A percentile compares a stretch with the other conserved stretches of the same genome.
phyloP scores from a whole-genome alignment of 345 rosid genomes.

The Camelina neglecta region DNA sequence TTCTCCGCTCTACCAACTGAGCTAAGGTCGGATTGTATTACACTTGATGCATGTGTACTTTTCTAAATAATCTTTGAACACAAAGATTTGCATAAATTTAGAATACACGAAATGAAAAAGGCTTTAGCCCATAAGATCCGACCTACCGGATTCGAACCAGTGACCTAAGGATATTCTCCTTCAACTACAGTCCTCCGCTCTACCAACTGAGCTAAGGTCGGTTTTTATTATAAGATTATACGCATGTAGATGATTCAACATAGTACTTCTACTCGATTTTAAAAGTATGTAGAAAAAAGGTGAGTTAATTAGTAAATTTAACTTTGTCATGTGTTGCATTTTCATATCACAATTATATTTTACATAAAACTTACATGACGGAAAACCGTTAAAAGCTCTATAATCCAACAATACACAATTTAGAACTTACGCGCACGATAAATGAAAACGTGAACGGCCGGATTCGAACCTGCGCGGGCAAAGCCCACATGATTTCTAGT shows the following conservation, averaged over 20 bases:
- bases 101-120: too few species aligned
- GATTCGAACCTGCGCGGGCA: constrained; percentile 93
- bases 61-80: too few species aligned
- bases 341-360: too few species aligned
- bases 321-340: too few species aligned
- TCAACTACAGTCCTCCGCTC: constrained; percentile 95
- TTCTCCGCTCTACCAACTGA: constrained; percentile 99
- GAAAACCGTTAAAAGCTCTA: too few species aligned
- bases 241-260: not conserved
- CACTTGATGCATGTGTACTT: not conserved
- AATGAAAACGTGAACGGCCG: constrained; percentile 54
- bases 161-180: constrained; percentile 55
- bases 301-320: too few species aligned
- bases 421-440: too few species aligned
- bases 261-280: too few species aligned
- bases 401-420: too few species aligned
- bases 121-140: not conserved
- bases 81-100: not conserved
- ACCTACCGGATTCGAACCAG: constrained; percentile 64
- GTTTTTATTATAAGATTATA: not conserved
- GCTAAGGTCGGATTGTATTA: constrained; percentile 70
- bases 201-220: constrained; percentile 95
- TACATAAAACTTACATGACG: too few species aligned
- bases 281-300: not conserved
- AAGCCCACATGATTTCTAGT: constrained; percentile 96